Conservation (phyloP, 306 rosid genomes). For the Phaseolus lunatus region DNA sequence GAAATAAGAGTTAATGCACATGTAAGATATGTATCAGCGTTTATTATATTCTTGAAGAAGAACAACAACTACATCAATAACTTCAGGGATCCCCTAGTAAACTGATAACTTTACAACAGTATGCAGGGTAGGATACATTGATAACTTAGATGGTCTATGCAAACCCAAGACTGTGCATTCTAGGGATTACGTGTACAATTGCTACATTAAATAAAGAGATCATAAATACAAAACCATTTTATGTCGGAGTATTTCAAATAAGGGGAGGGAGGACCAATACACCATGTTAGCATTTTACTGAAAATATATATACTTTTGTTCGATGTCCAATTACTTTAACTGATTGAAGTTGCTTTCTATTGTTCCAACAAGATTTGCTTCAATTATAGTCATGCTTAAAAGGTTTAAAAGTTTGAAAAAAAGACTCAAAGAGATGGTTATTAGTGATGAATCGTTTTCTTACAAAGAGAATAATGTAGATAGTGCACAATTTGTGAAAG, state of each 20-base stretch:
- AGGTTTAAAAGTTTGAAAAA: no score
- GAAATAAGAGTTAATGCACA: constrained; percentile 41
- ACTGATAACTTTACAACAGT: constrained; percentile 15
- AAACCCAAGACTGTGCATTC: neutral
- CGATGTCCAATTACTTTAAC: neutral
- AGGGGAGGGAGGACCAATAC: neutral
- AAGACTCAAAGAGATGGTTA: no score
- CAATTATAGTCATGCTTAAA: no score
- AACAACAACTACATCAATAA: constrained; percentile 5
- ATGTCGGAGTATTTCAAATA: constrained; percentile 22
- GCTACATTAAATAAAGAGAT: constrained; percentile 16
- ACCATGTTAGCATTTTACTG: constrained; percentile 3
- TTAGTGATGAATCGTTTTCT: no score
- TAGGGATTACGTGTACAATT: neutral
- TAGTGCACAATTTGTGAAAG: no score
- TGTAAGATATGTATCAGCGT: constrained; percentile 35
- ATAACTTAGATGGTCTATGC: constrained; percentile 7
- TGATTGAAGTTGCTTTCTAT: no score
- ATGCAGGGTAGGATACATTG: constrained; percentile 26
- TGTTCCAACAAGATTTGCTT: no score
- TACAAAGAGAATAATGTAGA: no score
- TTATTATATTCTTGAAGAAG: constrained; percentile 13
- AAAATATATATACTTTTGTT: neutral
- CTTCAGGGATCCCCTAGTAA: constrained; percentile 31
- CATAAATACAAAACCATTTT: constrained; percentile 7